A percentile compares a stretch with the other conserved stretches of the same genome.
phyloP scores from a whole-genome alignment of 352 stramenopile species.

The Globisporangium iwayamae region DNA sequence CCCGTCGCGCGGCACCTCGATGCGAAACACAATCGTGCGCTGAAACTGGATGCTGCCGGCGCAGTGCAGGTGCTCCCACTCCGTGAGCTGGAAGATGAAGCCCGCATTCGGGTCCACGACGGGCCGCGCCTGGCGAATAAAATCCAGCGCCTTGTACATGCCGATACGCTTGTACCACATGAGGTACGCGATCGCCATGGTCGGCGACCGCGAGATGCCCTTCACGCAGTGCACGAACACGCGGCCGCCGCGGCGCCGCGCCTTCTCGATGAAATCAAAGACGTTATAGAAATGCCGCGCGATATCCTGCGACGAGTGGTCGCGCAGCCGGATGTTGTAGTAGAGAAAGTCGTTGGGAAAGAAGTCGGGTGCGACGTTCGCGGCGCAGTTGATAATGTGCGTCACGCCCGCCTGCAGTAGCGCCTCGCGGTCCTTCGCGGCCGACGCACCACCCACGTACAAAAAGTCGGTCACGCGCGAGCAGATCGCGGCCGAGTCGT shows the following conservation, averaged over 20 bases:
- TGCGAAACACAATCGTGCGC: constrained; percentile 57
- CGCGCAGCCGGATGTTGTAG: constrained; percentile 82
- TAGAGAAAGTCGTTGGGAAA: constrained; percentile 83
- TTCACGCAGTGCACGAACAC: constrained; percentile 88
- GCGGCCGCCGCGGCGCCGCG: constrained; percentile 56
- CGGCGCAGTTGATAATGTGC: constrained; percentile 88
- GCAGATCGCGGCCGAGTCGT: constrained; percentile 67
- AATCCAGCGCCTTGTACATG: constrained; percentile 79
- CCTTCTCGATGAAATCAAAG: constrained; percentile 87
- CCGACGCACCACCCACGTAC: constrained; percentile 80
- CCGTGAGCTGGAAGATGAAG: constrained; percentile 88
- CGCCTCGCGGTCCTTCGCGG: constrained; percentile 75
- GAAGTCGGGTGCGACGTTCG: constrained; percentile 63
- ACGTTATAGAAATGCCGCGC: constrained; percentile 83
- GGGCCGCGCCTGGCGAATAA: constrained; percentile 66
- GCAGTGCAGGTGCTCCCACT: constrained; percentile 77
- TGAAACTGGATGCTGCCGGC: constrained; percentile 48
- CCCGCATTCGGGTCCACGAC: constrained; percentile 84
- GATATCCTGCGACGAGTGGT: constrained; percentile 87
- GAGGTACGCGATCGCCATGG: constrained; percentile 86
- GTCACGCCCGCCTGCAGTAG: constrained; percentile 76
- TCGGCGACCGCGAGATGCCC: constrained; percentile 84
- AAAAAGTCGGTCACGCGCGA: constrained; percentile 84
- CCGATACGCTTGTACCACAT: constrained; percentile 86
- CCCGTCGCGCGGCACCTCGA: constrained; percentile 51